Conservation (phyloP, 306 rosid genomes). For the Delonix regia region DNA sequence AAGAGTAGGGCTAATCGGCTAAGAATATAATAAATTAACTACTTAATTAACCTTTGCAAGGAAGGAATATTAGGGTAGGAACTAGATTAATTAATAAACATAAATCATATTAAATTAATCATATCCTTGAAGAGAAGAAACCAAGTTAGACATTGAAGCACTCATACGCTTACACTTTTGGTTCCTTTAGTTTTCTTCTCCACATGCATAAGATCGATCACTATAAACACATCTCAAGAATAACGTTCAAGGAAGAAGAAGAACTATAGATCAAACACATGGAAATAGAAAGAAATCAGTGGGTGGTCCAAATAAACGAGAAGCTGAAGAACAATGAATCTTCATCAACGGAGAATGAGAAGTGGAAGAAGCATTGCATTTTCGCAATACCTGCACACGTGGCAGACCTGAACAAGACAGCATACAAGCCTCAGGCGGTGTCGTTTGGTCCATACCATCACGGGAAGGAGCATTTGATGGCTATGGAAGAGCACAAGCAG, state of each 20-base stretch:
- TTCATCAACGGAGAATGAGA: constrained; percentile 26
- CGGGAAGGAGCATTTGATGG: background rate
- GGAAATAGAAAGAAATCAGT: constrained; percentile 22
- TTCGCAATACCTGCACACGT: constrained; percentile 48
- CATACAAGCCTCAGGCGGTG: constrained; percentile 51
- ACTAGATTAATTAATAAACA: background rate
- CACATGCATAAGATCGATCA: background rate
- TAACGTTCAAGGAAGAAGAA: background rate
- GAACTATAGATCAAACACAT: background rate
- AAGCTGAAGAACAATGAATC: constrained; percentile 31
- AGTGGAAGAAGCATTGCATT: constrained; percentile 55
- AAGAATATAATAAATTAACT: background rate
- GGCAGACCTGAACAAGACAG: constrained; percentile 21
- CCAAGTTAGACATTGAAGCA: no score
- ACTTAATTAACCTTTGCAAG: background rate
- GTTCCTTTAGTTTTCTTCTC: background rate
- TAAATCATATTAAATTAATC: background rate
- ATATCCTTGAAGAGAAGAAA: background rate
- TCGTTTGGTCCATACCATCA: constrained; percentile 70
- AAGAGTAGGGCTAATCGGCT: background rate
- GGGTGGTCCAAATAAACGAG: constrained; percentile 40
- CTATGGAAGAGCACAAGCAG: constrained; percentile 56
- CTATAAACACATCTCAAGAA: background rate
- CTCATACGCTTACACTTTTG: no score
- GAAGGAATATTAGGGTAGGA: background rate